phyloP scores from a whole-genome alignment of 2,329 filamentous ascomycete species.

The Xylaria sp. region DNA sequence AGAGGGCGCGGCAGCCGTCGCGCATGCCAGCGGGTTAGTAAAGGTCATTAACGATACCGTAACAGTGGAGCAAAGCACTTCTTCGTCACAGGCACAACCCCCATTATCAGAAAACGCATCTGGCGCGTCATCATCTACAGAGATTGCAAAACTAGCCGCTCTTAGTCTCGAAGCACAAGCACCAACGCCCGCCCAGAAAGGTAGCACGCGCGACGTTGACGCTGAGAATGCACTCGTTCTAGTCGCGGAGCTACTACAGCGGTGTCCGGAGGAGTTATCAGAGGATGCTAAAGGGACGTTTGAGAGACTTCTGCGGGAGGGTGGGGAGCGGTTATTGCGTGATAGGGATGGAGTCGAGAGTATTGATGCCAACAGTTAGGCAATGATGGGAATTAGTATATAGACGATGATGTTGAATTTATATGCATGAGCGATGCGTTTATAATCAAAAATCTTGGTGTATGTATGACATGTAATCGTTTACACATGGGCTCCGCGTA shows the following conservation, averaged over 20 bases:
- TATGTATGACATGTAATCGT: too few species aligned
- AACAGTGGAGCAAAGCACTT: constrained; percentile 48
- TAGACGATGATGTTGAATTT: neutral
- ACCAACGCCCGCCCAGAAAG: constrained; percentile 47
- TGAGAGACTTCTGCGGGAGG: constrained; percentile 56
- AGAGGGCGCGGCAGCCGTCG: constrained; percentile 55
- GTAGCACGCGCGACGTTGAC: constrained; percentile 57
- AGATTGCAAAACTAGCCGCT: neutral
- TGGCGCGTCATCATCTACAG: neutral
- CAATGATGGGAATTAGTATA: too few species aligned
- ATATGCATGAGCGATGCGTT: constrained; percentile 8
- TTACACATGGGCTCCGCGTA: too few species aligned
- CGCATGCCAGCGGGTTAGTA: constrained; percentile 51
- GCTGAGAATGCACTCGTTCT: constrained; percentile 67
- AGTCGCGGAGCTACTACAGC: constrained; percentile 59
- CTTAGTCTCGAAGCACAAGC: constrained; percentile 52
- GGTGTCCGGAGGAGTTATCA: constrained; percentile 49
- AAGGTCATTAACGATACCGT: constrained; percentile 54
- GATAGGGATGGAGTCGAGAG: constrained; percentile 6
- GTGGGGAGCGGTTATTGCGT: constrained; percentile 46
- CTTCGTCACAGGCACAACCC: neutral
- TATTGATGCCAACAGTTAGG: too few species aligned
- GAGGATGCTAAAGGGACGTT: constrained; percentile 49
- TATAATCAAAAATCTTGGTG: neutral
- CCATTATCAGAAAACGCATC: neutral